Conservation (phyloP, 2,329 filamentous ascomycete species). For the Botrytis cinerea region DNA sequence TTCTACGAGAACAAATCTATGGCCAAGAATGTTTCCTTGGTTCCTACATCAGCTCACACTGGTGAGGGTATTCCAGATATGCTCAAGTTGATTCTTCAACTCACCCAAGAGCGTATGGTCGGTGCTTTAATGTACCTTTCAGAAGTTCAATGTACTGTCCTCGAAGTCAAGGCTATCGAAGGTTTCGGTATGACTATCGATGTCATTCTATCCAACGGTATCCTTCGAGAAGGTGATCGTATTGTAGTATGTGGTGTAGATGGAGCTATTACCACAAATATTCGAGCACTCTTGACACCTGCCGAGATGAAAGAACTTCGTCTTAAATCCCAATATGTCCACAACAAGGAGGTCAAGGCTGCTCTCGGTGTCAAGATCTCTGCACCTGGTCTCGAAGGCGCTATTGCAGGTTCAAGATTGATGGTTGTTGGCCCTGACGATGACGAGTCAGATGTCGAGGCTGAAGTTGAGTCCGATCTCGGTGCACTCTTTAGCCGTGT, state of each 20-base stretch:
- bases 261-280: conserved; percentile 91
- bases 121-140: conserved; percentile 97
- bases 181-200: conserved; percentile 99
- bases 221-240: conserved; percentile 88
- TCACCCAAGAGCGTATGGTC: conserved; percentile 97
- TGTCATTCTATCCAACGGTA: conserved; percentile 93
- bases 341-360: conserved; percentile 99
- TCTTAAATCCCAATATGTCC: conserved; percentile 93
- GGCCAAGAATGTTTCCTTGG: conserved; percentile 90
- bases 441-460: conserved; percentile 93
- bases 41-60: conserved; percentile 97
- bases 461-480: conserved; percentile 94
- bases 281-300: conserved; percentile 89
- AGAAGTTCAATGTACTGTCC: conserved; percentile 94
- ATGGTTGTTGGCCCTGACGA: conserved; percentile 93
- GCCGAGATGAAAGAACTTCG: conserved; percentile 91
- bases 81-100: conserved; percentile 88
- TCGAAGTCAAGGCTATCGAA: conserved; percentile 99
- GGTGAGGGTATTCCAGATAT: conserved; percentile 98
- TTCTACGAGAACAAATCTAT: conserved; percentile 99
- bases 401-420: conserved; percentile 93
- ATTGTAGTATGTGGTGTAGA: conserved; percentile 97
- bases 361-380: conserved; percentile 98
- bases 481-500: conserved; percentile 89
- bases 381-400: conserved; percentile 90